phyloP scores from a whole-genome alignment of 805 yeast genomes.

The Tetrapisispora arboricola region DNA sequence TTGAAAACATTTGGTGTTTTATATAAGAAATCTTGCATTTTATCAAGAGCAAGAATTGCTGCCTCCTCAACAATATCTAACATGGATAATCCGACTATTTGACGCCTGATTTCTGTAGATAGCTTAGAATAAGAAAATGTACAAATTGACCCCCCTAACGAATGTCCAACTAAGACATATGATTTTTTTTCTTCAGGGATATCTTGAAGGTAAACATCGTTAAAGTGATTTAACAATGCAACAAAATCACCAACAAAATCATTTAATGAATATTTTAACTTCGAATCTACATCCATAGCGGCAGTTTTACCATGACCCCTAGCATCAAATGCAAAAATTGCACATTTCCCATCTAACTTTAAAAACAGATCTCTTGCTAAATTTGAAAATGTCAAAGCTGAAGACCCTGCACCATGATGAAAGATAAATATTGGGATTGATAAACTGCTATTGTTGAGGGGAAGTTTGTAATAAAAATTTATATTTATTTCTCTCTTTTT shows the following conservation, averaged over 20 bases:
- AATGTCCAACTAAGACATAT: constrained; percentile 71
- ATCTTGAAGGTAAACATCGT: constrained; percentile 8
- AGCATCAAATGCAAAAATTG: constrained; percentile 63
- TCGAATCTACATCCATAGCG: constrained; percentile 18
- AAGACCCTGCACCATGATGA: constrained; percentile 95
- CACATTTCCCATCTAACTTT: constrained; percentile 37
- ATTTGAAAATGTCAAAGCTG: constrained; percentile 64
- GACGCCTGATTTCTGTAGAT: constrained; percentile 11
- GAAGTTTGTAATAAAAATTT: constrained; percentile 50
- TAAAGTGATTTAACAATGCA: constrained; percentile 36
- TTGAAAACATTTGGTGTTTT: constrained; percentile 55
- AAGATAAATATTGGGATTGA: constrained; percentile 52
- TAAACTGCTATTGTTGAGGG: constrained; percentile 24
- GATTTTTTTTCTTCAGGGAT: constrained; percentile 15
- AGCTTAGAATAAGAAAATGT: constrained; percentile 38
- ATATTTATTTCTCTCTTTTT: constrained; percentile 25
- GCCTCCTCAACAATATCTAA: constrained; percentile 93
- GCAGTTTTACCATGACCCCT: constrained; percentile 72
- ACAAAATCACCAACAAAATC: constrained; percentile 50
- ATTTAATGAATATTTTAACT: constrained; percentile 35
- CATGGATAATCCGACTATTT: constrained; percentile 59
- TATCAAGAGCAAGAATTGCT: constrained; percentile 56
- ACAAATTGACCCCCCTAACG: constrained; percentile 83
- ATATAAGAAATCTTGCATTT: constrained; percentile 57
- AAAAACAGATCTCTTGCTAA: constrained; percentile 32